A percentile compares a stretch with the other conserved stretches of the same genome.
Conservation (phyloP, 2,329 filamentous ascomycete species). For the Gaeumannomyces sp. region DNA sequence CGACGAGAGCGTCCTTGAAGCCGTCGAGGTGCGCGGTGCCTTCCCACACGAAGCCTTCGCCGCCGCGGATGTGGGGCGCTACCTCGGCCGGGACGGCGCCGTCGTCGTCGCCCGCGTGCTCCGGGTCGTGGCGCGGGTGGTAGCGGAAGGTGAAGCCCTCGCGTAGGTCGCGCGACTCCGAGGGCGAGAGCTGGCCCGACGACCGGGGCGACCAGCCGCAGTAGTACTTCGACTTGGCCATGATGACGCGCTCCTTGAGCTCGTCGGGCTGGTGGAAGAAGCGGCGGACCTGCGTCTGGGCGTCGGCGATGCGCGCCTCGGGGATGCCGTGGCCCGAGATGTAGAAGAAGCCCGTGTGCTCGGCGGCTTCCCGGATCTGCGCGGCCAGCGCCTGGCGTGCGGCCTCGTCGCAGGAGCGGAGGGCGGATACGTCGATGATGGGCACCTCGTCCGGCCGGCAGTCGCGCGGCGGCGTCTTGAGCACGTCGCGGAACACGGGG, state of each 20-base stretch:
- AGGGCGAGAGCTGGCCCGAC: constrained; percentile 17
- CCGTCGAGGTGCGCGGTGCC: constrained; percentile 17
- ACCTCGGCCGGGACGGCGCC: background rate
- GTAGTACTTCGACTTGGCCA: constrained; percentile 12
- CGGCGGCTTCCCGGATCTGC: constrained; percentile 26
- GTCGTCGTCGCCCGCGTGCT: constrained; percentile 10
- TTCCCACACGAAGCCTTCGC: constrained; percentile 20
- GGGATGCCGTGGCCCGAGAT: constrained; percentile 21
- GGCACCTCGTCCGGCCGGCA: constrained; percentile 41
- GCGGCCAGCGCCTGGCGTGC: constrained; percentile 33
- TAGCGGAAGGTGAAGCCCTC: constrained; percentile 22
- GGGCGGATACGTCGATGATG: constrained; percentile 41
- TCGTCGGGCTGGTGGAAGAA: constrained; percentile 19
- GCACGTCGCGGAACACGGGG: constrained; percentile 29
- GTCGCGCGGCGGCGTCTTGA: constrained; percentile 29
- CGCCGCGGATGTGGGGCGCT: constrained; percentile 11
- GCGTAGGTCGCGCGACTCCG: constrained; percentile 18
- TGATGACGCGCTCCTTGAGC: constrained; percentile 17
- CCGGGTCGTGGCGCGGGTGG: constrained; percentile 17
- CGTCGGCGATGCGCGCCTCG: constrained; percentile 11
- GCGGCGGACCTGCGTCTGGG: constrained; percentile 11
- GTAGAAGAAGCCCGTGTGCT: constrained; percentile 20
- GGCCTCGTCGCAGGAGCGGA: constrained; percentile 28
- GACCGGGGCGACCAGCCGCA: constrained; percentile 17
- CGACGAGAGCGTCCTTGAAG: constrained; percentile 18